Conservation (phyloP, 2,329 filamentous ascomycete genomes). For the Calonectria hawksworthii region DNA sequence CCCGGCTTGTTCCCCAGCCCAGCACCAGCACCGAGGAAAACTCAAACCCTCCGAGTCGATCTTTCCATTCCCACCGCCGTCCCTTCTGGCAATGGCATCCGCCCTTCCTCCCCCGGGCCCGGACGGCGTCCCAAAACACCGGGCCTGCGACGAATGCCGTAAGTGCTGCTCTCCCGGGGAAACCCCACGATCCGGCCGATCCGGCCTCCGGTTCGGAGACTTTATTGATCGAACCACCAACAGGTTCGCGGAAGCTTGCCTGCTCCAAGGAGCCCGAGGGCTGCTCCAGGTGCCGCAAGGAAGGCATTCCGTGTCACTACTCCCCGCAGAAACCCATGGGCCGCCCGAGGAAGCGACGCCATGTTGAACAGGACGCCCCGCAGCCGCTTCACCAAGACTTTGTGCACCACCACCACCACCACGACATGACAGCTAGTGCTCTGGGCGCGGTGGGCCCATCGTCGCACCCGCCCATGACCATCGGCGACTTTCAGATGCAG, state of each 20-base stretch:
- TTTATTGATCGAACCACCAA: slow-evolving; percentile 42
- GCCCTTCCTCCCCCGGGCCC: slow-evolving; percentile 21
- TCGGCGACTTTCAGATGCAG: slow-evolving; percentile 21
- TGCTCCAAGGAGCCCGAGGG: slow-evolving; percentile 74
- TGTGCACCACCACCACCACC: too few relatives aligned
- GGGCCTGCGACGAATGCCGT: slow-evolving; percentile 79
- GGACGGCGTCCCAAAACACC: slow-evolving; percentile 61
- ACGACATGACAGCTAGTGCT: slow-evolving; percentile 9
- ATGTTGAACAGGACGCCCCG: slow-evolving; percentile 51
- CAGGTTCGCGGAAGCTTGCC: slow-evolving; percentile 74
- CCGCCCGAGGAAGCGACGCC: slow-evolving; percentile 70
- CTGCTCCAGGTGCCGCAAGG: slow-evolving; percentile 70
- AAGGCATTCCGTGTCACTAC: slow-evolving; percentile 71
- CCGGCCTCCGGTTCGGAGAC: slow-evolving; percentile 40
- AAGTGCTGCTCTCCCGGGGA: slow-evolving; percentile 50
- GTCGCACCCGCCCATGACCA: neutral
- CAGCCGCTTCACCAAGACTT: slow-evolving; percentile 16
- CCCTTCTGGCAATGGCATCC: slow-evolving; percentile 38
- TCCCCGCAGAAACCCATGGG: slow-evolving; percentile 78
- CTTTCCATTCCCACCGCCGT: neutral
- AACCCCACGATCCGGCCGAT: slow-evolving; percentile 14
- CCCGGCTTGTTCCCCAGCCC: neutral
- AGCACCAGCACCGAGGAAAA: neutral
- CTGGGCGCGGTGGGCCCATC: neutral
- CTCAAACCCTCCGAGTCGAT: slow-evolving; percentile 6